Evolutionary conservation across 164 flowering plant genomes (phyloP).

Genomic region (Santalum album): DNA sequence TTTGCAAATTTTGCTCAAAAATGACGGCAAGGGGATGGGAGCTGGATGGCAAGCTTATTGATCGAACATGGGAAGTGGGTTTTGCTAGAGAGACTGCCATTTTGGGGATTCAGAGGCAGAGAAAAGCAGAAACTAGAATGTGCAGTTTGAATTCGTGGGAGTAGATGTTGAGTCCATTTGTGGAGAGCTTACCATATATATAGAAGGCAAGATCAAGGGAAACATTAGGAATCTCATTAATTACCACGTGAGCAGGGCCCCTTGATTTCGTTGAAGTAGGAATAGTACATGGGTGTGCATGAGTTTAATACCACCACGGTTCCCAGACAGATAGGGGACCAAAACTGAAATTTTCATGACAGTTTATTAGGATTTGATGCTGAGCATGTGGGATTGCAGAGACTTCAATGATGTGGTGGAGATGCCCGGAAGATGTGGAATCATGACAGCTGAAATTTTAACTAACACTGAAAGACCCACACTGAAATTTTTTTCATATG

Average conservation of each 20-base stretch:
- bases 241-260: background rate
- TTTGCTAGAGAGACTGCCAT: constrained; percentile 11
- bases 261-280: background rate
- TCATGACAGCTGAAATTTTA: too few species aligned
- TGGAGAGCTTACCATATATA: background rate
- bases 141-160: too few species aligned
- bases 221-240: constrained; percentile 8
- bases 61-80: too few species aligned
- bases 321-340: background rate
- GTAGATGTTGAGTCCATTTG: background rate
- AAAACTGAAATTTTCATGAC: background rate
- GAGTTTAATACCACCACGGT: background rate
- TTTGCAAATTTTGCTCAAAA: too few species aligned
- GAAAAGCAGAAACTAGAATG: background rate
- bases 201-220: background rate
- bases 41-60: too few species aligned
- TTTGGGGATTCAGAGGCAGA: background rate
- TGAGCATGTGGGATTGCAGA: too few species aligned
- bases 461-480: too few species aligned
- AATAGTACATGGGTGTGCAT: background rate
- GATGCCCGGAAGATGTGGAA: too few species aligned
- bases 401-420: too few species aligned
- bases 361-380: too few species aligned
- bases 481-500: too few species aligned
- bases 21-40: too few species aligned